These are phyloP conservation scores for Herpomyces periplanetae DNA, from an alignment of 2,329 filamentous ascomycete genomes.

Conservation along the genomic window DNA sequence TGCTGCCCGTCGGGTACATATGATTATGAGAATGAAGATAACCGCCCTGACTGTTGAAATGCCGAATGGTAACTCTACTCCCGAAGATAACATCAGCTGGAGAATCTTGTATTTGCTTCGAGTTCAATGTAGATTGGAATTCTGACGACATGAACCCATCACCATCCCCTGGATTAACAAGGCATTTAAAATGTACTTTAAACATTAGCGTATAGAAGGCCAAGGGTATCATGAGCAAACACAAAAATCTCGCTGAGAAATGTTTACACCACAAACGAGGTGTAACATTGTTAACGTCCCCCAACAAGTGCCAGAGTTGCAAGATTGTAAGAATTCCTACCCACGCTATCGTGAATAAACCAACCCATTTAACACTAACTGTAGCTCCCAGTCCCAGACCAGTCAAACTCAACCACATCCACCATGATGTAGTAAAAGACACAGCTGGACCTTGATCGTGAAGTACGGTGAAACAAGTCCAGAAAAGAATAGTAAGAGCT, in stretches of 20 bases:
- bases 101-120: conserved; percentile 78
- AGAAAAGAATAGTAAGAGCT: conserved; percentile 55
- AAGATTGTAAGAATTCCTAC: conserved; percentile 59
- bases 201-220: conserved; percentile 93
- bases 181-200: conserved; percentile 67
- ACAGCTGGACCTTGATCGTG: conserved; percentile 64
- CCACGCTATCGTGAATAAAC: conserved; percentile 93
- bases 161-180: conserved; percentile 76
- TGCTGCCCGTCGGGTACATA: conserved; percentile 91
- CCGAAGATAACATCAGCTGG: conserved; percentile 68
- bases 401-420: conserved; percentile 76
- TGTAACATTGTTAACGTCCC: conserved; percentile 51
- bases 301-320: conserved; percentile 78
- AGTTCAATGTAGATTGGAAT: conserved; percentile 88
- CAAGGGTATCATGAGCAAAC: conserved; percentile 50
- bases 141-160: conserved; percentile 99
- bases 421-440: conserved; percentile 67
- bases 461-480: conserved; percentile 77
- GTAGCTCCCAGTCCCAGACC: conserved; percentile 64
- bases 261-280: conserved; percentile 69
- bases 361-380: conserved; percentile 91
- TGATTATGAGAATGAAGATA: conserved; percentile 86
- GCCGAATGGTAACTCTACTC: conserved; percentile 46
- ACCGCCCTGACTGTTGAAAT: conserved; percentile 86
- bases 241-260: conserved; percentile 60